Base-by-base conservation (phyloP, 2,329 filamentous ascomycete species). In the Penicillium sp. region DNA sequence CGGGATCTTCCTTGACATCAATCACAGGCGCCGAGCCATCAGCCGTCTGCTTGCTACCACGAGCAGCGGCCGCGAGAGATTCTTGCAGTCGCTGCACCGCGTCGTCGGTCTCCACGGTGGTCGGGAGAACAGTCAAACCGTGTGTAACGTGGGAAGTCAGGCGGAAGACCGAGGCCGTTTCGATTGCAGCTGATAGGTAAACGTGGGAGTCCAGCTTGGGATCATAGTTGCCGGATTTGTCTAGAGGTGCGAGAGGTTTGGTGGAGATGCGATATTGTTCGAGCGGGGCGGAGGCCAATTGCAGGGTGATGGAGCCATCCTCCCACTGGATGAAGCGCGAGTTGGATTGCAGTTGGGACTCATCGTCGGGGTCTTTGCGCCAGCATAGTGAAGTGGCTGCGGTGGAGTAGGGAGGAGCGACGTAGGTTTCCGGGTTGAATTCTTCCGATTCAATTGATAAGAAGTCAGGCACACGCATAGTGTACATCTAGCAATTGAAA, bases 271-370 rank as follows among this genome's bases (percentile, higher is more conserved):
- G 79, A 70, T 86, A 87, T 62, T 87, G 85, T 52, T 81, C 81
- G 31, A 74, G 78, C 1, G 85, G 83, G 33, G 85, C 81, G 13
- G 82, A 86, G 21, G 84, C 86, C 33, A 88, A 77, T 64, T 89
- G 86, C 3, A 89, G 75, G 2, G 86, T 88, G 43, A 88, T 72
- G 4, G 83, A 87, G 33, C 86, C 86, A 64, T 89, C 86, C 16
- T 84, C 86, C 86, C 86, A 89, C 58, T 83, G 81, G 46, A 88
- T 77, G 48, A 88, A 78, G 36, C 86, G 84, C 10, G 85, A 83
- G 63, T 88, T 88, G 6, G 85, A 87, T 66, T 89, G 85, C 13
- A 87, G 73, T 33, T 81, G 70, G 4, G 75, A 71, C 5, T 80
- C 79, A 52, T 87, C 76, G 2, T 79, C 80, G n/a, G 85, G 85